Base-by-base conservation (phyloP, 2,329 filamentous ascomycete genomes). In the Fusarium redolens region DNA sequence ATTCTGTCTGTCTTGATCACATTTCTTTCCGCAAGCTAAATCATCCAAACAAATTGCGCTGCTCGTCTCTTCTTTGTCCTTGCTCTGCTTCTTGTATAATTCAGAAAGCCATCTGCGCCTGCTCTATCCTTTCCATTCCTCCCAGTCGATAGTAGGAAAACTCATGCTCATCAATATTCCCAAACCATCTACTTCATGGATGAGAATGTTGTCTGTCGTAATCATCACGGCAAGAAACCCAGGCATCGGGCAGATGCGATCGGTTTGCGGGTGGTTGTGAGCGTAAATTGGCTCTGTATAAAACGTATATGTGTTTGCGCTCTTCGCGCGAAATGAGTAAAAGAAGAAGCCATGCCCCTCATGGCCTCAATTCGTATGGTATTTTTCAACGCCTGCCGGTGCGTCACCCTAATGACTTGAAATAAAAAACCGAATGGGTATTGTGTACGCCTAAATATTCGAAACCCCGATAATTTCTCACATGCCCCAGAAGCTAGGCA, bases 401-500 rank as follows among this genome's bases (percentile, higher is more conserved):
- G 69, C 73, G 65, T 75, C 66, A 65, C 68, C 71, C 68, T 63
- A 75, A 69, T 63, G 65, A 74, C 69, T 71, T 47, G 43, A 67
- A 74, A 74, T 56, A 73, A 78, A 74, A 78, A 77, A 73, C 73
- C 75, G 58, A 65, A 74, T 72, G 75, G 78, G 78, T 81, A 81
- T 81, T 78, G 69, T 71, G 72, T 79, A 74, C 78, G 77, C 75
- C 75, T 74, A 69, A 73, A 77, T 59, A 59, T 64, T 65, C 31
- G 54, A 71, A 52, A 75, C 68, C 66, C 71, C 63, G 35, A 55
- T 64, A 69, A 63, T 56, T 61, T 78, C 59, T 82, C 73, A 82
- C 68, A 82, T 74, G 55, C 82, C 81, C 82, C 82, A 83, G 59
- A 80, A 78, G 59, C 74, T 78, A 64, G 78, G 74, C 67, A 81